Base-by-base conservation (phyloP, 1,284 basidiomycete genomes). In the Polyporus tsugae region DNA sequence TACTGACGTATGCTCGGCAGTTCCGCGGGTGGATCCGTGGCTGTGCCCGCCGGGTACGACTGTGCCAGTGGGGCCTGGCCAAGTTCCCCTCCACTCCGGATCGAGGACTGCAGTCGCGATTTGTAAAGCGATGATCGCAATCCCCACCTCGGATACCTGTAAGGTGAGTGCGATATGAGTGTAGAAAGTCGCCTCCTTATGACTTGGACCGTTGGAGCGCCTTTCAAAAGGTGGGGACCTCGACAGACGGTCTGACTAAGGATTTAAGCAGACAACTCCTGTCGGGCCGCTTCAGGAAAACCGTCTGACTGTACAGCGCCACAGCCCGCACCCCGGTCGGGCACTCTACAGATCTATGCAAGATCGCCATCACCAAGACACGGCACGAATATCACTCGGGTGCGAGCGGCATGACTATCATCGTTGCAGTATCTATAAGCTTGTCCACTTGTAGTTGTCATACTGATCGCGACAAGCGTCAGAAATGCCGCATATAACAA, bases 1-100 rank as follows among this genome's bases (percentile, higher is more conserved):
- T n/a, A 52, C 57, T 69, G 64, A 62, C 67, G 67, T 60, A 59
- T 41, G 36, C 57, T 39, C 36, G 38, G 57, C 57, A 38, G 41
- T 59, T 19, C 15, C 4, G 1, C 13, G 11, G 25, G 52, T 33
- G 52, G 52, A 11, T 29, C 25, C 22, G 57, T 59, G 57, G 57
- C 57, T 59, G n/a, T 59, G 57, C n/a, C 0, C 38, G 17, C 55
- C 55, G 57, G 57, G 22, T 22, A n/a, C 19, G n/a, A 19, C 19
- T 9, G 36, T 59, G 49, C n/a, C n/a, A n/a, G n/a, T n/a, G n/a
- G 49, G 52, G 52, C 52, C 52, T 33, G 25, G 25, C 25, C 44
- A 13, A 6, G 5, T 4, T 22, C n/a, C 25, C 49, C 52, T 36
- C 55, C 55, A 7, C 29, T 57, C 57, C 7, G 57, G 13, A 22